Base-by-base conservation (phyloP, 257 asterid genomes). In the Thymus quinquecostatus region DNA sequence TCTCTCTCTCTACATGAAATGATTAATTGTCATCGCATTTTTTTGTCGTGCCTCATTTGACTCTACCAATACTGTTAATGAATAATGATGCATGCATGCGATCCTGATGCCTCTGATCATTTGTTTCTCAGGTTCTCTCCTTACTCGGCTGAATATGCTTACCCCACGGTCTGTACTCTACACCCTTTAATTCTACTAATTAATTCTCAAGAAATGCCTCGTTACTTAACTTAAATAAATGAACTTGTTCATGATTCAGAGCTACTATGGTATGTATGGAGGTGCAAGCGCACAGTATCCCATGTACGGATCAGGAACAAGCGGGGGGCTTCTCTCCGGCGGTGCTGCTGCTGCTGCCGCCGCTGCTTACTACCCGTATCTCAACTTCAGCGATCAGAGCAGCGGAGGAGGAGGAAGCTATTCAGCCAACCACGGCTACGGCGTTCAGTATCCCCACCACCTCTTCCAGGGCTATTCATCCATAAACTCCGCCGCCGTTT, bases 381-480 rank as follows among this genome's bases (percentile, higher is more conserved):
- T 92, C 81, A 92, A 88, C 74, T 80, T 85, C 38, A 86, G 85
- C 1, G 98, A 38, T 38, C 41, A 88, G 77, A 92, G 87, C 11
- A 69, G 47, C 3, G 85, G 83, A 12, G 86, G 87, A 71, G 83
- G 86, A 10, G 70, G 88, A 4, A 80, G 84, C 76, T 88, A 88
- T 72, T 74, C 92, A 1, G 77, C 83, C 58, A 75, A 69, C 81
- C 92, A 86, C 64, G 86, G 79, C 33, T 84, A 87, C 12, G 92
- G 96, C 6, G 68, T 87, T 62, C 96, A 89, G 59, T 89, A 87
- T 78, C 96, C 96, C 0, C 92, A 88, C 79, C 98, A 87, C 70
- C 86, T 92, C 81, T 83, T 81, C 79, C 96, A 82, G 73, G 41
- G 41, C 41, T 92, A 92, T 70, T 85, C 91, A 8, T 38, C 41